Evolutionary conservation across 257 asterid genomes (phyloP), one percentile per base, ranked within the genome.

Genomic region (Nicotiana knightiana): DNA sequence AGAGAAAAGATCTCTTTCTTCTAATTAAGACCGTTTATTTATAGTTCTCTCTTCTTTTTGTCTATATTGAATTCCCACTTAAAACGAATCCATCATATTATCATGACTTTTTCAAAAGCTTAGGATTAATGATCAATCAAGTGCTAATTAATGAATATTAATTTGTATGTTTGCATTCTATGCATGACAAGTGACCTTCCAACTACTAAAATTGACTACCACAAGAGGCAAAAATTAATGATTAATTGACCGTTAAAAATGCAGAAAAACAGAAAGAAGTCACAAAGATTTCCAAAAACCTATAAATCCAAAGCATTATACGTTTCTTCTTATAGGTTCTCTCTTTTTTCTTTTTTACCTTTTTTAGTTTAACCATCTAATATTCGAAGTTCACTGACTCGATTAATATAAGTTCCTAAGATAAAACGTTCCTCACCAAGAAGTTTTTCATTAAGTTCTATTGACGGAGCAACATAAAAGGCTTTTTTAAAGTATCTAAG

Each of bases 151-250:
- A 48, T 73, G 28, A 13, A 6, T 73, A 71, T n/a, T n/a, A 67
- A 77, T 3, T 35, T 3, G 26, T 39, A 26, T 59, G 54, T 71
- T 37, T 80, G 18, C 1, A 30, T 64, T 13, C 11, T 62, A 76
- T 81, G 6, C 75, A 21, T 76, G 89, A 82, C 12, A 67, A 12
- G 66, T 83, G 86, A 82, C 88, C 53, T 78, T 67, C 59, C 86
- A 70, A 26, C 86, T 57, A 85, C 88, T 71, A 16, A 73, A 64
- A 86, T 67, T 75, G 77, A 80, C 61, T n/a, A n/a, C 76, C 61
- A 51, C 68, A 4, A 67, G 9, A 58, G 35, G 67, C 80, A 67
- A 80, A 82, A 57, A 55, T 35, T 59, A 77, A 10, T 79, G 67
- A 37, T 17, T 67, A 78, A 53, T 48, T 16, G 54, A 80, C 83